Evolutionary conservation across 2,329 filamentous ascomycete species (phyloP).

Genomic region (Trichoderma sp.): DNA sequence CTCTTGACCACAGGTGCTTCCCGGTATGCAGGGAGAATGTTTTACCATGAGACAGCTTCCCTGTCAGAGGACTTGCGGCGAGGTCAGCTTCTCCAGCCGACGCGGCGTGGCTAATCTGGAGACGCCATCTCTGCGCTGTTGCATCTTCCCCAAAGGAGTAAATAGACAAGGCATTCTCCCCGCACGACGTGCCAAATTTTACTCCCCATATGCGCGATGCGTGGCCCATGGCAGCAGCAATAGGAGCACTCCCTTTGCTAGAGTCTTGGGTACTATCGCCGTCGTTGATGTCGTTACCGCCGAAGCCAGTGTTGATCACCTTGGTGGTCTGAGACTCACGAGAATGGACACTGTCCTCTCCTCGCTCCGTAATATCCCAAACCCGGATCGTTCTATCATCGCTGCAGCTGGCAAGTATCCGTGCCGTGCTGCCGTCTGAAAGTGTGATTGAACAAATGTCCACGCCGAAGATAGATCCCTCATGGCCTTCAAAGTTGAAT

Average conservation of each 20-base stretch:
- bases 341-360: slow-evolving; percentile 32
- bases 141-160: slow-evolving; percentile 86
- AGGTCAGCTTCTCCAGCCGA: neutral
- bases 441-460: slow-evolving; percentile 62
- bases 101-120: slow-evolving; percentile 38
- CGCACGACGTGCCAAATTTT: slow-evolving; percentile 53
- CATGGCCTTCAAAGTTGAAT: slow-evolving; percentile 65
- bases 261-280: neutral
- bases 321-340: slow-evolving; percentile 58
- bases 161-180: slow-evolving; percentile 37
- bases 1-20: slow-evolving; percentile 87
- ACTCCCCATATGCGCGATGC: slow-evolving; percentile 87
- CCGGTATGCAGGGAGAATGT: slow-evolving; percentile 69
- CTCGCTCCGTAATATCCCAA: slow-evolving; percentile 72
- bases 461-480: slow-evolving; percentile 92
- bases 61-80: slow-evolving; percentile 7
- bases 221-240: slow-evolving; percentile 82
- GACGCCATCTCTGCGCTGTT: slow-evolving; percentile 69
- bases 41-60: slow-evolving; percentile 49
- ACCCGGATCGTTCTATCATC: slow-evolving; percentile 88
- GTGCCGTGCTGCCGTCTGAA: slow-evolving; percentile 40
- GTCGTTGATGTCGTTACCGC: neutral
- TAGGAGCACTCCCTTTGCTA: slow-evolving; percentile 32
- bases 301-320: slow-evolving; percentile 19
- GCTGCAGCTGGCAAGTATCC: slow-evolving; percentile 86